These are phyloP conservation scores for Bryum argenteum DNA, from an alignment of 225 moss, liverwort and hornwort species.

Conservation along the genomic window DNA sequence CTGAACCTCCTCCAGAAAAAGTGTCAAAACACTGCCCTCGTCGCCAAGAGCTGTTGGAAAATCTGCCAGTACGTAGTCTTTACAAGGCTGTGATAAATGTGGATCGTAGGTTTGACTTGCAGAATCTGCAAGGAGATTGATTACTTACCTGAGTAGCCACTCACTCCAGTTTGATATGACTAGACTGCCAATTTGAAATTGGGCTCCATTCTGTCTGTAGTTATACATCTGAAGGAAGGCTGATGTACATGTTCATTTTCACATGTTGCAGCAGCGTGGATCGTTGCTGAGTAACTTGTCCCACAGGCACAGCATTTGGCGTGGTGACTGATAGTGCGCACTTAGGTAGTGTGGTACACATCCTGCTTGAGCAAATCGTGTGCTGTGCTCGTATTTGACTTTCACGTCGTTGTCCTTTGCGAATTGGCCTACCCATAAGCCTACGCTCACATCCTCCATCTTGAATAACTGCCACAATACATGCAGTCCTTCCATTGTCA, in stretches of 20 bases:
- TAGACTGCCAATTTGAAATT: conserved; percentile 31
- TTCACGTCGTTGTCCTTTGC: conserved; percentile 50
- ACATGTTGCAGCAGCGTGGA: conserved; percentile 57
- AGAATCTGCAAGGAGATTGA: conserved; percentile 22
- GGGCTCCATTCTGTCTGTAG: conserved; percentile 11
- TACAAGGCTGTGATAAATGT: conserved; percentile 21
- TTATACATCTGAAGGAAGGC: conserved; percentile 32
- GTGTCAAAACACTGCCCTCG: conserved; percentile 22
- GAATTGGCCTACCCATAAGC: conserved; percentile 61
- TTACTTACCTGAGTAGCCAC: conserved; percentile 13
- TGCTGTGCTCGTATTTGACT: conserved; percentile 55
- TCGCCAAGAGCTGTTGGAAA: conserved; percentile 18
- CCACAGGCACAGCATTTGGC: conserved; percentile 68
- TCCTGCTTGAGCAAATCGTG: conserved; percentile 56
- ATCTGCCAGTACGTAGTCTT: conserved; percentile 14
- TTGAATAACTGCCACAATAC: conserved; percentile 56
- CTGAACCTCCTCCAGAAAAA: background rate
- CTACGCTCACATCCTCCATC: conserved; percentile 68
- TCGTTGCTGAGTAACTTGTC: conserved; percentile 49
- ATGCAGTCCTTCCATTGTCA: conserved; percentile 10
- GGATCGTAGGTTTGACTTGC: conserved; percentile 16
- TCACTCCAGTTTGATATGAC: conserved; percentile 30
- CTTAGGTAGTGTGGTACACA: conserved; percentile 56
- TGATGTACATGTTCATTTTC: conserved; percentile 34
- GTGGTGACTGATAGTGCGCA: conserved; percentile 65